Evolutionary conservation across 257 asterid genomes (phyloP).

Genomic region (Prunella vulgaris): DNA sequence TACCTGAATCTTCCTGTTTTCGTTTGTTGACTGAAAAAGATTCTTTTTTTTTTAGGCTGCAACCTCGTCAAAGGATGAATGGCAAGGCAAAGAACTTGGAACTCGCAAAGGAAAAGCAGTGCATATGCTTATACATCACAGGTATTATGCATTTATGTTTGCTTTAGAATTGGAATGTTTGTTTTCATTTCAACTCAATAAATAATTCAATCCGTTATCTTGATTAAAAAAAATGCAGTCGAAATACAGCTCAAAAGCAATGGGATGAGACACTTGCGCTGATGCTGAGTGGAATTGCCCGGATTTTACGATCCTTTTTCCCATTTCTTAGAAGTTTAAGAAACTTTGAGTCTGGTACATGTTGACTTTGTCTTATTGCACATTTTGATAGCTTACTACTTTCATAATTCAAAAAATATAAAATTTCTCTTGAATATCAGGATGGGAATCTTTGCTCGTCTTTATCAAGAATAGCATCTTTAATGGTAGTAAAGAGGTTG

Average conservation of each 20-base stretch:
- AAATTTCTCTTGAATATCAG: slow-evolving; percentile 38
- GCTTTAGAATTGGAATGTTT: slow-evolving; percentile 6
- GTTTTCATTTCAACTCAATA: slow-evolving; percentile 8
- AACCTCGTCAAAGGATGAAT: slow-evolving; percentile 96
- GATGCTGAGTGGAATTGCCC: slow-evolving; percentile 88
- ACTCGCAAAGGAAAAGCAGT: slow-evolving; percentile 95
- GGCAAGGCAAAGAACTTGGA: slow-evolving; percentile 99
- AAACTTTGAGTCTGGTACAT: slow-evolving; percentile 71
- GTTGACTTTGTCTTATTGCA: not conserved
- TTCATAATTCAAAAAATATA: not conserved
- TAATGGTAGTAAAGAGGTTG: slow-evolving; percentile 90
- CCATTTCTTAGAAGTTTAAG: slow-evolving; percentile 67
- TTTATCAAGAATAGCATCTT: slow-evolving; percentile 76
- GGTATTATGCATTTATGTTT: slow-evolving; percentile 40
- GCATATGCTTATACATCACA: slow-evolving; percentile 99
- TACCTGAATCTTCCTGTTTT: slow-evolving; percentile 13
- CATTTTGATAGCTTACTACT: not conserved
- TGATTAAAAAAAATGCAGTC: slow-evolving; percentile 48
- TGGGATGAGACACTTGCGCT: slow-evolving; percentile 99
- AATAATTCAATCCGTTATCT: slow-evolving; percentile 10
- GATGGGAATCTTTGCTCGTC: slow-evolving; percentile 86
- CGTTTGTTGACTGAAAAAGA: slow-evolving; percentile 23
- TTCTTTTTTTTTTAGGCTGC: slow-evolving; percentile 61
- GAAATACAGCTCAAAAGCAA: slow-evolving; percentile 98
- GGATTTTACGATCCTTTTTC: slow-evolving; percentile 79